Evolutionary conservation across 2,329 filamentous ascomycete genomes (phyloP).

Genomic region (Blumeria graminis): DNA sequence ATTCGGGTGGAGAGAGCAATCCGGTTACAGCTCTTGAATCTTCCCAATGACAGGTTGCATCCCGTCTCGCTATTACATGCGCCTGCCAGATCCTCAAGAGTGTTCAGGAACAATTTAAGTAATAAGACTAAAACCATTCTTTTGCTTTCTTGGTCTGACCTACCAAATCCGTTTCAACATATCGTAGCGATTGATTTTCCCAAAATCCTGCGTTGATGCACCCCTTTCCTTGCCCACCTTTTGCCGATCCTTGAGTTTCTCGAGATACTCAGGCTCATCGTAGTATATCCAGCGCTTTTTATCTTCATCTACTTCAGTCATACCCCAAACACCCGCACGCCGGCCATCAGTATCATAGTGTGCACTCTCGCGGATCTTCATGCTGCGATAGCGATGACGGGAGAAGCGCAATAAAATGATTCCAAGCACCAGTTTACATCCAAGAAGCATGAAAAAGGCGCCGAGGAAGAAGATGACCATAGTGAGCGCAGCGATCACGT

Average conservation of each 20-base stretch:
- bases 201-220: constrained; percentile 31
- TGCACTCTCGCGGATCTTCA: constrained; percentile 41
- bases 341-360: constrained; percentile 46
- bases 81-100: no score
- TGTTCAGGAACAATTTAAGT: no score
- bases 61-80: no score
- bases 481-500: constrained; percentile 51
- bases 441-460: constrained; percentile 61
- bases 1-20: no score
- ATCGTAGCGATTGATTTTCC: constrained; percentile 55
- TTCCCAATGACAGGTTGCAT: no score
- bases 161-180: constrained; percentile 98
- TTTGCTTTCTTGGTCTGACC: no score
- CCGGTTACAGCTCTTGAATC: no score
- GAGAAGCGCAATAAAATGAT: constrained; percentile 68
- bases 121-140: no score
- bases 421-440: constrained; percentile 64
- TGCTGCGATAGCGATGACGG: constrained; percentile 51
- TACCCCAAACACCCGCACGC: constrained; percentile 57
- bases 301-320: constrained; percentile 75
- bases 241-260: constrained; percentile 35
- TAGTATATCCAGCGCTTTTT: constrained; percentile 66
- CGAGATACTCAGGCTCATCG: constrained; percentile 52
- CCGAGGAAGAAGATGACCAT: constrained; percentile 72
- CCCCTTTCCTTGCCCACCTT: constrained; percentile 35